Percentiles rank a stretch among this genome's conserved stretches.
Conservation (phyloP, 768 basidiomycete species). For the Cystofilobasidium ferigula region DNA sequence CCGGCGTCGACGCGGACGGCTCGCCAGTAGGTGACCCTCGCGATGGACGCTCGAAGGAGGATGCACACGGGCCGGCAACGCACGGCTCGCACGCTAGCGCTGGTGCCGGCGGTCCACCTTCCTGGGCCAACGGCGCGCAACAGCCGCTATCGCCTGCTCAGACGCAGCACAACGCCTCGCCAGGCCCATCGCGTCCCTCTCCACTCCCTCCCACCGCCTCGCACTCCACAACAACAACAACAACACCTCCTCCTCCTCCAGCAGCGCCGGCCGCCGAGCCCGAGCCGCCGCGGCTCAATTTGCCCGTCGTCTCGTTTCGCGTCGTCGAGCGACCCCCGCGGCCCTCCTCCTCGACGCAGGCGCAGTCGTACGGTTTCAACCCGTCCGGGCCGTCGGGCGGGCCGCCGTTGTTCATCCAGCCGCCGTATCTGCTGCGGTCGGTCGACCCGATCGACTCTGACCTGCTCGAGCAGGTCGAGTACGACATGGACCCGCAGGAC, state of each 20-base stretch:
- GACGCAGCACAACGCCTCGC: not conserved
- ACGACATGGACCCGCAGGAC: conserved; percentile 99
- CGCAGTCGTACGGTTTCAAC: not conserved
- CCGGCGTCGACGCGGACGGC: too few species aligned
- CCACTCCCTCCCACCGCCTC: not conserved
- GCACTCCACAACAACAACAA: not conserved
- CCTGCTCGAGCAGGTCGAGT: conserved; percentile 84
- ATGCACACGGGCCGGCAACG: too few species aligned
- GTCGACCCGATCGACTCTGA: conserved; percentile 86
- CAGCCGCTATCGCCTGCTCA: too few species aligned
- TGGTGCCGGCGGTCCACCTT: too few species aligned
- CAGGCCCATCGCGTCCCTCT: not conserved
- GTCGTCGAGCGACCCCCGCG: conserved; percentile 2
- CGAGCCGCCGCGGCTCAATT: not conserved
- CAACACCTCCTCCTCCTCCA: not conserved
- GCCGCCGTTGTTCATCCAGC: not conserved
- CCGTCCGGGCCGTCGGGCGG: not conserved
- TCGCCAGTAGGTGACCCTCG: too few species aligned
- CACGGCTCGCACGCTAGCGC: too few species aligned
- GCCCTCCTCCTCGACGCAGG: not conserved
- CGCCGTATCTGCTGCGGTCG: not conserved
- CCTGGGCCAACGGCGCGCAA: too few species aligned
- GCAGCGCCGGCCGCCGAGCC: not conserved
- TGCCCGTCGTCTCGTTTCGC: conserved; percentile 14
- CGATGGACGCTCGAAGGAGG: too few species aligned